A percentile compares a stretch with the other conserved stretches of the same genome.
phyloP scores from a whole-genome alignment of 768 basidiomycete species.

The Boletus eberwhitei region DNA sequence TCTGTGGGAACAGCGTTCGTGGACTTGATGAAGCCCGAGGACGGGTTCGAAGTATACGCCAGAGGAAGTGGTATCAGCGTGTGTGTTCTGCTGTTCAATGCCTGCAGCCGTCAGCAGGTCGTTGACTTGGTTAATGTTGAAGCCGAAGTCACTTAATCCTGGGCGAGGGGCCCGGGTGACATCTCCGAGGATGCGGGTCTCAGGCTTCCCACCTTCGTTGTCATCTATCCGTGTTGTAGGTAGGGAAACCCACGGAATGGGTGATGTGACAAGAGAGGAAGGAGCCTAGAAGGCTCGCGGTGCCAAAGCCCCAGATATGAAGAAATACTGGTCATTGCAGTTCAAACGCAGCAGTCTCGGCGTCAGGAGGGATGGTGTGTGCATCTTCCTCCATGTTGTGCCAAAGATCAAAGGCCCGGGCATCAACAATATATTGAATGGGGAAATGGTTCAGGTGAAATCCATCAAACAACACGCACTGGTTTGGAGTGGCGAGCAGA shows the following conservation, averaged over 20 bases:
- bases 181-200: conserved; percentile 37
- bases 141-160: conserved; percentile 35
- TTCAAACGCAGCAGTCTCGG: no score
- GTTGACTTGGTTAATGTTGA: conserved; percentile 30
- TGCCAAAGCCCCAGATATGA: no score
- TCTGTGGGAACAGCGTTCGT: background rate
- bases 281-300: no score
- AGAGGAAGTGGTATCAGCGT: conserved; percentile 1
- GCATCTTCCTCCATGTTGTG: no score
- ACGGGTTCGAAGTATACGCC: conserved; percentile 1
- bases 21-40: background rate
- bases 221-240: conserved; percentile 12
- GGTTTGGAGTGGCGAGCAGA: no score
- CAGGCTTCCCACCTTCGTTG: conserved; percentile 15
- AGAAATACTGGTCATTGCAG: no score
- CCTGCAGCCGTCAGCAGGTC: conserved; percentile 27
- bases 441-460: no score
- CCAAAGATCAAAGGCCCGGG: no score
- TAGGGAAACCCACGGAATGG: conserved; percentile 33
- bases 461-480: no score
- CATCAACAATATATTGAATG: no score
- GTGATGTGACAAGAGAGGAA: conserved; percentile 8
- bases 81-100: conserved; percentile 15
- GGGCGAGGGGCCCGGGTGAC: conserved; percentile 67
- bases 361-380: no score